Evolutionary conservation across 2,329 filamentous ascomycete species (phyloP), one percentile per base, ranked within the genome.

Genomic region (Fusarium sp.): DNA sequence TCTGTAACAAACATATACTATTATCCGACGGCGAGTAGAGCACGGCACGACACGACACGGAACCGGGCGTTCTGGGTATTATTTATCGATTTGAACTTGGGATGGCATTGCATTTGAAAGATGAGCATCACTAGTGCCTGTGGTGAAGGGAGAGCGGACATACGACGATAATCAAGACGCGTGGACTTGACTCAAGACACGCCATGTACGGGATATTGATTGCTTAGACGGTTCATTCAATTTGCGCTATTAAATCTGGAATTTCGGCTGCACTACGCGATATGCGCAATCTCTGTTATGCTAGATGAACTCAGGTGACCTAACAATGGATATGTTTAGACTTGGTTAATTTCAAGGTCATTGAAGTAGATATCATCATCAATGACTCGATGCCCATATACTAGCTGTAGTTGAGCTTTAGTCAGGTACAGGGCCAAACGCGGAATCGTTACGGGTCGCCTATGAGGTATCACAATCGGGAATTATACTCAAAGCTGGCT

Each of bases 1-100:
- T 64, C 84, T 97, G 78, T 86, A 80, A 80, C 62, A 56, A 70
- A 70, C 57, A 69, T 28, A 26, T n/a, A 52, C 50, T 44, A 43
- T 42, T 46, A 53, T 55, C 58, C 56, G 51, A 23, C 13, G 31
- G 53, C 63, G 63, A 67, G 51, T 68, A 67, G 60, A 75, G 46
- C 41, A 75, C 65, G 65, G 46, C 41, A 75, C 63, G 65, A 74
- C 59, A 42, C 65, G 63, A 70, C 58, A 66, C 65, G 58, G 69
- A 67, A 74, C 65, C 64, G 37, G 75, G 75, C 75, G 75, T 77
- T 75, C 67, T 74, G 57, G 74, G 49, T 57, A 69, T 55, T 53
- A 41, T 63, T 60, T 59, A 67, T 74, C 61, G 59, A 74, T 75
- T 73, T 73, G 58, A 60, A 62, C 69, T 72, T 69, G 67, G 71